phyloP scores from a whole-genome alignment of 768 basidiomycete genomes.

The Lyophyllum decastes region DNA sequence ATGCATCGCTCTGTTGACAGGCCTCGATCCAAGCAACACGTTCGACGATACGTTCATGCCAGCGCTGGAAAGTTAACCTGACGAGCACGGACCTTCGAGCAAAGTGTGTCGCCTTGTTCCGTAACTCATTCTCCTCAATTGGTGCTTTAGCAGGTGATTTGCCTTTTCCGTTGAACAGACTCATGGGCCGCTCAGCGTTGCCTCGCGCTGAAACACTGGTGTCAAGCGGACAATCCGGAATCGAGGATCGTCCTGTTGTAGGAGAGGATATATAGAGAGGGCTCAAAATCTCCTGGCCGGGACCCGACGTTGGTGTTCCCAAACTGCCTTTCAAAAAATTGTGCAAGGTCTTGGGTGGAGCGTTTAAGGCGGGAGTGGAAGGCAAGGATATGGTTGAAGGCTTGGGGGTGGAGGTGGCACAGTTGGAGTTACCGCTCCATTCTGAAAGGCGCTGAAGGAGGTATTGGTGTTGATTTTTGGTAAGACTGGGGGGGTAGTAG shows the following conservation, averaged over 20 bases:
- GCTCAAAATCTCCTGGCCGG: conserved; percentile 40
- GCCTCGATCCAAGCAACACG: conserved; percentile 64
- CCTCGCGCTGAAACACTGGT: conserved; percentile 1
- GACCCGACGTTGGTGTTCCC: conserved; percentile 21
- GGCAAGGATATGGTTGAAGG: conserved; percentile 47
- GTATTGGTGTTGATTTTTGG: conserved; percentile 26
- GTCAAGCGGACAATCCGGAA: conserved; percentile 1
- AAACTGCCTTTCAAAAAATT: conserved; percentile 33
- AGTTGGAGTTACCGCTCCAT: conserved; percentile 21
- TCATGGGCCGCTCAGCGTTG: conserved; percentile 1
- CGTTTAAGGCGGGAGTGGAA: conserved; percentile 39
- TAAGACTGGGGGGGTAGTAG: conserved; percentile 20
- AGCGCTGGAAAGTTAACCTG: conserved; percentile 41
- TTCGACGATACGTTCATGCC: conserved; percentile 47
- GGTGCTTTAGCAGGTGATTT: conserved; percentile 26
- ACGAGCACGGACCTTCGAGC: conserved; percentile 39
- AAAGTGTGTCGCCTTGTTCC: conserved; percentile 45
- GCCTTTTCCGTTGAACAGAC: conserved; percentile 23
- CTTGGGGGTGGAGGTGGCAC: conserved; percentile 40
- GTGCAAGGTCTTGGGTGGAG: conserved; percentile 32
- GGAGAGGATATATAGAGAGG: conserved; percentile 41
- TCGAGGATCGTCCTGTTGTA: conserved; percentile 18
- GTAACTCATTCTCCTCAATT: conserved; percentile 35
- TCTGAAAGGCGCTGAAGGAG: conserved; percentile 8
- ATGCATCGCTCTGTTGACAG: conserved; percentile 57